Evolutionary conservation across 106 monocot species (phyloP).

Genomic region (Dendrobium nobile): DNA sequence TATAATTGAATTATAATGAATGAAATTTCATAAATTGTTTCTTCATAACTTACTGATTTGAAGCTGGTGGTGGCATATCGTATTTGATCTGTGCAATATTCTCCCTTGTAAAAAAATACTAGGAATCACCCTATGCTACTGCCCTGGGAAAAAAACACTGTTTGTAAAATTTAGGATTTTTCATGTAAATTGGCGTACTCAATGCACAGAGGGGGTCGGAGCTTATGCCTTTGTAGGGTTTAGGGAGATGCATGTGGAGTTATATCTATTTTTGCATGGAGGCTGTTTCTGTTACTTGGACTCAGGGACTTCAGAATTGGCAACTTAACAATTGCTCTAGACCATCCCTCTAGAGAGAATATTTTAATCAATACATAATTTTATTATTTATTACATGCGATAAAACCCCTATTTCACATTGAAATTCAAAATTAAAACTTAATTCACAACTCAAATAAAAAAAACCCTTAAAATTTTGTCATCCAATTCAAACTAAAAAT

Average conservation of each 20-base stretch:
- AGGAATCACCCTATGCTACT: not conserved
- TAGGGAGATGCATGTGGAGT: too few relatives aligned
- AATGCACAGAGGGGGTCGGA: not conserved
- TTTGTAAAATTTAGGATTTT: not conserved
- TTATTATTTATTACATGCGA: not conserved
- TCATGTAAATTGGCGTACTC: not conserved
- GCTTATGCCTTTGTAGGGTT: too few relatives aligned
- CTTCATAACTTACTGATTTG: not conserved
- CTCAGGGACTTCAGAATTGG: not conserved
- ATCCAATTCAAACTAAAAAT: too few relatives aligned
- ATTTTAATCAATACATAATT: not conserved
- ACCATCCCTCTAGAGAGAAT: not conserved
- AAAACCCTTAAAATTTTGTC: too few relatives aligned
- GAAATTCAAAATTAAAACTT: too few relatives aligned
- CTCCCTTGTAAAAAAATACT: not conserved
- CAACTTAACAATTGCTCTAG: not conserved
- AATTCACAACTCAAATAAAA: too few relatives aligned
- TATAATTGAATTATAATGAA: not conserved
- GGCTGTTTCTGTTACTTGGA: not conserved
- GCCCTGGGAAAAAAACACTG: not conserved
- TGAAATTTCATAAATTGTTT: not conserved
- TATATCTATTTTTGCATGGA: not conserved
- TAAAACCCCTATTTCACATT: too few relatives aligned
- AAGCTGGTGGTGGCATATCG: not conserved
- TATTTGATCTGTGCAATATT: not conserved